Evolutionary conservation across 1,284 basidiomycete species (phyloP).

Genomic region (Coniferiporia weirii): DNA sequence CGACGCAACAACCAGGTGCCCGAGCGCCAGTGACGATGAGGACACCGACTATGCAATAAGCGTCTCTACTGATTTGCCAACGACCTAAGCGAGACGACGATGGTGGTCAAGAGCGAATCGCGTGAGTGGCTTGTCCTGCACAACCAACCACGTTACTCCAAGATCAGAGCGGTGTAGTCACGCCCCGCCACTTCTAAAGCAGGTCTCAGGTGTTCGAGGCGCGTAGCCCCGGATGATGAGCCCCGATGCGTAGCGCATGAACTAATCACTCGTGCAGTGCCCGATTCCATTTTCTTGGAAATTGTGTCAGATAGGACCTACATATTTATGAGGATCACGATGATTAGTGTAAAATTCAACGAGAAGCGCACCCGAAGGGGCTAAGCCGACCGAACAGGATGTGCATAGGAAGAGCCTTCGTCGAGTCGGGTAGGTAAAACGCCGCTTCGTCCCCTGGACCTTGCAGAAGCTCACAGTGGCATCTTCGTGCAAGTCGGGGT

Average conservation of each 20-base stretch:
- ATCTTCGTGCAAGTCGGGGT: neutral
- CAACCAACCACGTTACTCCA: neutral
- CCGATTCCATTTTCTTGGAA: conserved; percentile 32
- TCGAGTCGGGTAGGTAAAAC: neutral
- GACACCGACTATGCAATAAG: too few species aligned
- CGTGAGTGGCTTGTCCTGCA: neutral
- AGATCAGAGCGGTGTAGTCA: too few species aligned
- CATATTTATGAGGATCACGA: neutral
- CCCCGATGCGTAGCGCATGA: conserved; percentile 36
- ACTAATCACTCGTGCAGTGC: conserved; percentile 31
- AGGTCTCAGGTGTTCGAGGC: conserved; percentile 23
- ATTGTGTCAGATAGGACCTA: conserved; percentile 27
- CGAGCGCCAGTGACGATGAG: too few species aligned
- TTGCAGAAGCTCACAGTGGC: neutral
- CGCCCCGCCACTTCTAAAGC: too few species aligned
- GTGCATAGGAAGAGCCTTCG: neutral
- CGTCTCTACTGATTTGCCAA: too few species aligned
- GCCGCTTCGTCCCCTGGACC: neutral
- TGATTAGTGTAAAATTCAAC: too few species aligned
- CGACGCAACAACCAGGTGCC: too few species aligned
- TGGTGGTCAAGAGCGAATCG: too few species aligned
- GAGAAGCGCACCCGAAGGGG: neutral
- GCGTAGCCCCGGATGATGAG: conserved; percentile 26
- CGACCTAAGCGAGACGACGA: too few species aligned
- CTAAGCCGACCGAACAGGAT: neutral